Percentiles rank a stretch among this genome's conserved stretches.
Conservation (phyloP, 2,329 filamentous ascomycete genomes). For the Ciborinia camelliae region DNA sequence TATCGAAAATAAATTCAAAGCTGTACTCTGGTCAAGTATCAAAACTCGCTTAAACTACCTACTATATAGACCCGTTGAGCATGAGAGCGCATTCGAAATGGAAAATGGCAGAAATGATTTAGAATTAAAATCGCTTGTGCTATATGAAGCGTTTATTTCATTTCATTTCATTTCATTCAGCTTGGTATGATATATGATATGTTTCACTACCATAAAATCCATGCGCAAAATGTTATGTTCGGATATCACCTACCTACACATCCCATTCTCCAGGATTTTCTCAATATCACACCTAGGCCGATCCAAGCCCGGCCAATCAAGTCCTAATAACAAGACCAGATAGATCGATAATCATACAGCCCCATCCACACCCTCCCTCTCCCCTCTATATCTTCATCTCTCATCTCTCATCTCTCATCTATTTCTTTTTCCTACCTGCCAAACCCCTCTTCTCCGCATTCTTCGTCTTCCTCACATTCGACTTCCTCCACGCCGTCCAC, state of each 20-base stretch:
- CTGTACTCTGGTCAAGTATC: too few relatives aligned
- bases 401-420: not conserved
- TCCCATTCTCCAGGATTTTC: not conserved
- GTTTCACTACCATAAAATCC: not conserved
- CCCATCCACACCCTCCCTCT: not conserved
- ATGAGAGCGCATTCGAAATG: not conserved
- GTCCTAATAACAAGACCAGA: not conserved
- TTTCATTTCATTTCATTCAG: not conserved
- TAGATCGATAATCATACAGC: conserved; percentile 3
- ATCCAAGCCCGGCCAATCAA: not conserved
- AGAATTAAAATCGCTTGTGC: not conserved
- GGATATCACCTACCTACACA: not conserved
- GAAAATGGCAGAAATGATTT: not conserved
- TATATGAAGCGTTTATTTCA: not conserved
- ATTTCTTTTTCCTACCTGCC: conserved; percentile 40
- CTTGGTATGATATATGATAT: not conserved
- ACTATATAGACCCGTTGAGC: too few relatives aligned
- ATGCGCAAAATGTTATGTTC: not conserved
- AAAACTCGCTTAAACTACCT: too few relatives aligned
- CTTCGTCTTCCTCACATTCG: conserved; percentile 47
- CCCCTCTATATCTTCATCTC: not conserved
- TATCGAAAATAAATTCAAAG: too few relatives aligned
- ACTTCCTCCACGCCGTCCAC: conserved; percentile 64
- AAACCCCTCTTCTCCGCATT: conserved; percentile 53
- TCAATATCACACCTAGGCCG: not conserved